Base-by-base conservation (phyloP, 768 basidiomycete genomes). In the Tricholoma sp. region DNA sequence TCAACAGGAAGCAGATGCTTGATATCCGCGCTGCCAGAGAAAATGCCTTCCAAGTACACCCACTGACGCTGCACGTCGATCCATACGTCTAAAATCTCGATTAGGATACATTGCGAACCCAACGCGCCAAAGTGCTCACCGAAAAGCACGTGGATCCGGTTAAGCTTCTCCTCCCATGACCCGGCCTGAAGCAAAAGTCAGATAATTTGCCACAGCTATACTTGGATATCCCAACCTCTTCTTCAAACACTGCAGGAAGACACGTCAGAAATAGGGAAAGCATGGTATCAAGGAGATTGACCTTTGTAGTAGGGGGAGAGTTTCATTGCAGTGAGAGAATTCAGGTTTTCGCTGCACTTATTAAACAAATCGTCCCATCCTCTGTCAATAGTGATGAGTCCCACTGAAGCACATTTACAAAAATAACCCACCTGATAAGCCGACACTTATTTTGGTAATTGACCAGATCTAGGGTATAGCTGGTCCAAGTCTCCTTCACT, bases 401-500 rank as follows among this genome's bases (percentile, higher is more conserved):
- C 24, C 7, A 31, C 32, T 15, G 8, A 6, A 10, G 11, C 29
- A 7, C 13, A 34, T 41, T 37, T 11, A 50, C 44, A 20, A 11
- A 3, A 56, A 59, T 60, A 50, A 57, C 77, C 32, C 63, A 91
- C 86, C 85, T 82, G 61, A 99, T 98, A 24, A 99, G 80, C 51
- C 97, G 89, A 64, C 96, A 98, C 70, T 96, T 99, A 70, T 94
- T 98, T 77, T 98, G 97, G 68, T 98, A 99, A 68, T 98, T 96
- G 63, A 98, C 91, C 45, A 99, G 78, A 63, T 98, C 97, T 51
- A 99, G 79, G 1, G 94, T 91, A 67, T 98, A 98, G 65, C 82
- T 94, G 1, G 91, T 89, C 97, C 97, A 99, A 1, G 82, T 91
- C 72, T 98, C 97, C 70, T 94, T 94, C 66, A 99, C 97, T 72